Evolutionary conservation across 495 filamentous ascomycete species (phyloP).

Genomic region (Penicillium dipodomyicola): DNA sequence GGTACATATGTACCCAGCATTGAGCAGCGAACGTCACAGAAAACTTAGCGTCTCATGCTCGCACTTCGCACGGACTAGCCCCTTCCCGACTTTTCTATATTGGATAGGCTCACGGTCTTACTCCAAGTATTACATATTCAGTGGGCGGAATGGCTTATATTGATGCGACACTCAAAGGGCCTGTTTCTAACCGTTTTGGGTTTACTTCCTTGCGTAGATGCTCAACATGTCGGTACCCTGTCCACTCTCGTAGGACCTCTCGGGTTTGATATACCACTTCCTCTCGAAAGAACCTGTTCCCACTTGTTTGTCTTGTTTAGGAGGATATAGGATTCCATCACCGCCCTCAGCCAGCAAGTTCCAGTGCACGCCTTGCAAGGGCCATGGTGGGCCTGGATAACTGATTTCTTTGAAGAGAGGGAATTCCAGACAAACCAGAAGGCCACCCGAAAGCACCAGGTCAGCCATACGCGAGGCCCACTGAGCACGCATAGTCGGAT

Average conservation of each 20-base stretch:
- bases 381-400: constrained; percentile 39
- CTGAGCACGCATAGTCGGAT: constrained; percentile 30
- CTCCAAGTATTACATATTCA: no score
- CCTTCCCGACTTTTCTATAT: no score
- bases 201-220: constrained; percentile 22
- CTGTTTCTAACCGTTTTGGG: no score
- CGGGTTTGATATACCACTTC: constrained; percentile 25
- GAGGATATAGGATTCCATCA: constrained; percentile 14
- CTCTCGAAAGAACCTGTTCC: constrained; percentile 18
- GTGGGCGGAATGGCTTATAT: no score
- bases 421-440: constrained; percentile 46
- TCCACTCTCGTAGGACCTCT: constrained; percentile 23
- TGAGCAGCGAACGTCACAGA: no score
- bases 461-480: constrained; percentile 39
- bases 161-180: no score
- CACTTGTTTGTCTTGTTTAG: neutral
- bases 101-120: no score
- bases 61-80: no score
- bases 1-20: no score
- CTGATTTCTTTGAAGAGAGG: constrained; percentile 40
- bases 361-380: constrained; percentile 38
- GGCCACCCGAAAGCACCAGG: constrained; percentile 26
- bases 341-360: constrained; percentile 26
- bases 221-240: constrained; percentile 34
- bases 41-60: no score